phyloP scores from a whole-genome alignment of 306 rosid species.

The Arachis stenosperma region DNA sequence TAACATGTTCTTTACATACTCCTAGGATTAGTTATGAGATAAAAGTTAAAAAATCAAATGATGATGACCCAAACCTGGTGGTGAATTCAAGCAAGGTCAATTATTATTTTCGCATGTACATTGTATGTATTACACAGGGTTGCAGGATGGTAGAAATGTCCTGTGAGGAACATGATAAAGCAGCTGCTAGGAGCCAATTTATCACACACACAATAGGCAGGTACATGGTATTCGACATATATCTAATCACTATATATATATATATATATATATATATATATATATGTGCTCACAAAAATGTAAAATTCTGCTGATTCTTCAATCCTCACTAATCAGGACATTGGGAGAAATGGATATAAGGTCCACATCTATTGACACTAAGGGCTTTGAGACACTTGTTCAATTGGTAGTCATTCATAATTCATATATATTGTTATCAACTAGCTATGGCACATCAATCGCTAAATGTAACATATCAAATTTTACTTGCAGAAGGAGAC shows the following conservation, averaged over 20 bases:
- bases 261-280: background rate
- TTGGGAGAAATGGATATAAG: conserved; percentile 57
- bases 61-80: no score
- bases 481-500: conserved; percentile 57
- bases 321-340: conserved; percentile 39
- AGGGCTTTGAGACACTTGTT: conserved; percentile 56
- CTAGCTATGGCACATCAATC: background rate
- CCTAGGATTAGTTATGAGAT: no score
- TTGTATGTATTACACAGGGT: conserved; percentile 45
- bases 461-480: conserved; percentile 10
- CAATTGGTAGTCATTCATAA: conserved; percentile 48
- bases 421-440: background rate
- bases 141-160: conserved; percentile 70
- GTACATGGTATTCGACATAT: conserved; percentile 34
- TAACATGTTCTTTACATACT: no score
- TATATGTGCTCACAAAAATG: background rate
- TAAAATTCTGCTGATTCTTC: conserved; percentile 8
- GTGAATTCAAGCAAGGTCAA: background rate
- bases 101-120: background rate
- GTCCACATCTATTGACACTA: conserved; percentile 60
- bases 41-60: no score
- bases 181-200: conserved; percentile 71
- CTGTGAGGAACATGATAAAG: conserved; percentile 68
- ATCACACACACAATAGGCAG: conserved; percentile 71
- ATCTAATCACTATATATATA: background rate